Base-by-base conservation (phyloP, 805 yeast genomes). In the Myxozyma geophila region DNA sequence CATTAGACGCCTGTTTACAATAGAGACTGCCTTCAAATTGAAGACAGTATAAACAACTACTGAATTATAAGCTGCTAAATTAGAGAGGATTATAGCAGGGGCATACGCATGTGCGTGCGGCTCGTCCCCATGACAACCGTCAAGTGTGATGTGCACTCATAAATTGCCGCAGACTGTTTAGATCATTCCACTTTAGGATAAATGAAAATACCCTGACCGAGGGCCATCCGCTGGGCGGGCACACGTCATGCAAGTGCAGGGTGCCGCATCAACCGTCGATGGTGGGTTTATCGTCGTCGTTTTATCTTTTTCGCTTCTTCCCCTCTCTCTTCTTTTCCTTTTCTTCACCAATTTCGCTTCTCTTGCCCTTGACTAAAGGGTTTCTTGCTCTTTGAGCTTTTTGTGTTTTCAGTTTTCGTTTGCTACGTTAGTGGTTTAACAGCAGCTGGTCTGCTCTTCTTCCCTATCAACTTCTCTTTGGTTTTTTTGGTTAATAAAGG, bases 361-460 rank as follows among this genome's bases (percentile, higher is more conserved):
- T 48, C 28, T 21, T 48, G 21, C 40, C 47, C 36, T 52, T 19
- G 3, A 10, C 47, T 33, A 21, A 23, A 15, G 21, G 47, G 47
- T n/a, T 28, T 43, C 21, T 43, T 35, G 39, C 51, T 44, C 57
- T 52, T 52, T 28, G 23, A 13, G 54, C 17, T 40, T 37, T 37
- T 47, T 54, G 40, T 53, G 43, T 17, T 43, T 54, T 39, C 37
- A 48, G 15, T 15, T 36, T 6, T 33, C 35, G 19, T 9, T 63
- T 46, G 37, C 39, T 43, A 17, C 50, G 47, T 37, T 49, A 21
- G 41, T 17, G 60, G 28, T 21, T 40, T 49, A 57, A 48, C 28
- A 19, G 60, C 67, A 64, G 67, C 67, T 64, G 67, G 67, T 41
- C 67, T 64, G 67, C 55, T 35, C 15, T 54, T 41, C 13, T 59